Evolutionary conservation across 768 basidiomycete genomes (phyloP).

Genomic region (Termitomyces bulborhizus): DNA sequence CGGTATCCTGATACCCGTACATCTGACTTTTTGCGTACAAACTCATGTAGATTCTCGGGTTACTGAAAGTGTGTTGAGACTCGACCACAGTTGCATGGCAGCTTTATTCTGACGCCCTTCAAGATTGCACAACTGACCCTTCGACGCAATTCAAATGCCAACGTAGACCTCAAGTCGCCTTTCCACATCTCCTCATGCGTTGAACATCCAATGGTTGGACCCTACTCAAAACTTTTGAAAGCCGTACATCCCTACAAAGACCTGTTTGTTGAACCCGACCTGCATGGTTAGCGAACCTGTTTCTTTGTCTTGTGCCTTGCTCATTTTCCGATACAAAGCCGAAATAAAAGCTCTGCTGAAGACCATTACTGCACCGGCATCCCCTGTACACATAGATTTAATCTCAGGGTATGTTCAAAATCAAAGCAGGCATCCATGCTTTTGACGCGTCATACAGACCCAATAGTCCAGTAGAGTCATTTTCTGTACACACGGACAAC

Average conservation of each 20-base stretch:
- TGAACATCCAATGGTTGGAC: conserved; percentile 24
- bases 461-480: background rate
- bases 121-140: conserved; percentile 35
- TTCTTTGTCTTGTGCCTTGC: background rate
- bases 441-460: background rate
- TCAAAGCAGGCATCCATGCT: background rate
- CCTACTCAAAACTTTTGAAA: conserved; percentile 29
- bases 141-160: conserved; percentile 20
- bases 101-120: background rate
- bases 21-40: background rate
- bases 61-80: conserved; percentile 34
- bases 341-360: conserved; percentile 9
- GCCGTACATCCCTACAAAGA: conserved; percentile 22
- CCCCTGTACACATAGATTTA: conserved; percentile 1
- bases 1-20: background rate
- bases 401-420: conserved; percentile 5
- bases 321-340: conserved; percentile 1
- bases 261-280: conserved; percentile 27
- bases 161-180: conserved; percentile 15
- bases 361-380: conserved; percentile 1
- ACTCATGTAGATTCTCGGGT: conserved; percentile 36
- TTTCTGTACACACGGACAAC: background rate
- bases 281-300: conserved; percentile 21
- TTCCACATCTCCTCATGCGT: conserved; percentile 24
- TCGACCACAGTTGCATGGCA: background rate